Percentiles rank a stretch among this genome's conserved stretches.
These are phyloP conservation scores for Alloteropsis angusta DNA, from an alignment of 202 grass and related monocot species.

Conservation along the genomic window DNA sequence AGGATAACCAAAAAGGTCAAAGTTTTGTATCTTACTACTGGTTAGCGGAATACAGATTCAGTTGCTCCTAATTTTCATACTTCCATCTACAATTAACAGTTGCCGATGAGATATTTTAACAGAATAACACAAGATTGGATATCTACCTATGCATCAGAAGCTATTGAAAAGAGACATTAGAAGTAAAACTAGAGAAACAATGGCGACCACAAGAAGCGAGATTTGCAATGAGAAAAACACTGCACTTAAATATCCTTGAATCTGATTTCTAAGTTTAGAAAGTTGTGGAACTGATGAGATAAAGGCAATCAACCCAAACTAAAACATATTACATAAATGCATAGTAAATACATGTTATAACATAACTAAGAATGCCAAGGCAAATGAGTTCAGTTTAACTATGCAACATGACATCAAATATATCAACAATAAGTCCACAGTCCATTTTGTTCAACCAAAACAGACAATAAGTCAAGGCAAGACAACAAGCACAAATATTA, in stretches of 20 bases:
- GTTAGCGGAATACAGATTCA: constrained; percentile 2
- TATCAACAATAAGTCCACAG: neutral
- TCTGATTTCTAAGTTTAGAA: neutral
- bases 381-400: neutral
- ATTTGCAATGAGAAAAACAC: neutral
- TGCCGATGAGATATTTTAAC: neutral
- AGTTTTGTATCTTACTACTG: neutral
- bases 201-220: neutral
- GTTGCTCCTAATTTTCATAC: neutral
- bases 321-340: neutral
- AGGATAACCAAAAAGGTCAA: neutral
- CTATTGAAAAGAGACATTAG: neutral
- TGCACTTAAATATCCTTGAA: neutral
- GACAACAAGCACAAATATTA: constrained; percentile 5
- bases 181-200: neutral
- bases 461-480: neutral
- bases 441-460: constrained; percentile 1
- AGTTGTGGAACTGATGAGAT: neutral
- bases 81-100: neutral
- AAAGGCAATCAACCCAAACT: neutral
- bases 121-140: constrained; percentile 7
- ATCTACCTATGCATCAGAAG: neutral
- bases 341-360: neutral
- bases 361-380: neutral
- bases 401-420: constrained; percentile 8